Base-by-base conservation (phyloP, 2,329 filamentous ascomycete species). In the Exutisphaerella laricina region DNA sequence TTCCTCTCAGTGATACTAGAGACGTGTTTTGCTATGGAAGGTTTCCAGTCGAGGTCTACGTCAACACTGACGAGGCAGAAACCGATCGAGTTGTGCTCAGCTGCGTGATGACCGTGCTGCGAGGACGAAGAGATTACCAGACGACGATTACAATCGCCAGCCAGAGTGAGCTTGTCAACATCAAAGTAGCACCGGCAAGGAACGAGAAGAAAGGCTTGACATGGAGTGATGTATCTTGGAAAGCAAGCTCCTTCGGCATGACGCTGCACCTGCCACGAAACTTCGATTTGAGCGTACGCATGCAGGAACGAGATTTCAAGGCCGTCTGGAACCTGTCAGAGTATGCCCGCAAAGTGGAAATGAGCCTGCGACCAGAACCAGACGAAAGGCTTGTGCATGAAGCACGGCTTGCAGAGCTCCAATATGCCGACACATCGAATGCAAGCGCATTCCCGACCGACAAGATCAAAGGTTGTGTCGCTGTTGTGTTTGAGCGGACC, bases 161-260 rank as follows among this genome's bases (percentile, higher is more conserved):
- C 62, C 88, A 94, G 64, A 85, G 81, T 54, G 82, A 85, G 10
- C 73, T 84, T 14, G 74, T 94, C 45, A 87, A 88, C 53, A 68
- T 95, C 25, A 71, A 77, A 34, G 80, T 96, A 10, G 83, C 85
- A 13, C 61, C 62, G 7, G 56, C 71, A 75, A 79, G 52, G 14
- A 45, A 46, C 5, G 50, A 53, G 25, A 47, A 77, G 51, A 68
- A 72, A 5, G 85, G 85, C 0, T 78, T 85, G 1, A 82, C 78
- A 0, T 95, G 88, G 88, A 79, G 86, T 5, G 84, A 92, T 60
- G 77, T 94, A 4, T 75, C 79, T 30, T 95, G 88, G 88, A 82
- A 82, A 44, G 74, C 81, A 13, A 80, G 84, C 35, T 72, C 74
- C 5, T 76, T 73, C 47, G 74, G 77, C 0, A 72, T 95, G 43